phyloP scores from a whole-genome alignment of 257 asterid species.

The Lycium barbarum region DNA sequence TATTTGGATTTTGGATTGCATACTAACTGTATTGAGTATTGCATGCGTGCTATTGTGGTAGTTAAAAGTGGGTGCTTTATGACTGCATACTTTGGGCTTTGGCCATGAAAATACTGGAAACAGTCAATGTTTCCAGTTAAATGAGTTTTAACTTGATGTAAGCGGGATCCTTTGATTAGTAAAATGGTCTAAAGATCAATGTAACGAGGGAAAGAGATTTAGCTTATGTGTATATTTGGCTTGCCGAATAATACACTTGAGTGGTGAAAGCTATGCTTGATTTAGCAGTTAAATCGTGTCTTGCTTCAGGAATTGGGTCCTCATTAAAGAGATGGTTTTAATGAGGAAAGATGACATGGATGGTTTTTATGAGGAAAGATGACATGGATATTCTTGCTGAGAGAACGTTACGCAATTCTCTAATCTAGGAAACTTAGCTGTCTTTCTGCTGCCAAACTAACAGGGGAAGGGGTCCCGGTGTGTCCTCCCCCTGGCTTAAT shows the following conservation, averaged over 20 bases:
- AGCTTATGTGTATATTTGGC: neutral
- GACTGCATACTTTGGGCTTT: neutral
- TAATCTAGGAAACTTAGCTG: neutral
- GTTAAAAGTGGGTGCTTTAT: neutral
- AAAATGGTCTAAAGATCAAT: constrained; percentile 19
- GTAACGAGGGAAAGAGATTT: neutral
- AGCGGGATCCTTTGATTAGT: neutral
- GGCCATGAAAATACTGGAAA: constrained; percentile 24
- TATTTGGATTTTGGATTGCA: neutral
- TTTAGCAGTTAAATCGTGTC: constrained; percentile 9
- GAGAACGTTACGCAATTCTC: neutral
- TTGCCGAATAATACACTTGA: neutral
- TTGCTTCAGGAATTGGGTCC: neutral
- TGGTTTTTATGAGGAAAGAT: constrained; percentile 10
- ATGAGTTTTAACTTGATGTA: neutral
- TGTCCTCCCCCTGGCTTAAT: neutral
- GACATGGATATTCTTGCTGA: neutral
- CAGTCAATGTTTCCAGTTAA: neutral
- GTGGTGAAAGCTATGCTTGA: constrained; percentile 13
- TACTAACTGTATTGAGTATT: neutral
- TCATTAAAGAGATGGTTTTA: neutral
- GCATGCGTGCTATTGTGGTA: constrained; percentile 11
- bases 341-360: too few species aligned
- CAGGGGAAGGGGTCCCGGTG: neutral
- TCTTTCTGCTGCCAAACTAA: constrained; percentile 4